Base-by-base conservation (phyloP, 139 green algal genomes). In the Coccomyxa sp. region DNA sequence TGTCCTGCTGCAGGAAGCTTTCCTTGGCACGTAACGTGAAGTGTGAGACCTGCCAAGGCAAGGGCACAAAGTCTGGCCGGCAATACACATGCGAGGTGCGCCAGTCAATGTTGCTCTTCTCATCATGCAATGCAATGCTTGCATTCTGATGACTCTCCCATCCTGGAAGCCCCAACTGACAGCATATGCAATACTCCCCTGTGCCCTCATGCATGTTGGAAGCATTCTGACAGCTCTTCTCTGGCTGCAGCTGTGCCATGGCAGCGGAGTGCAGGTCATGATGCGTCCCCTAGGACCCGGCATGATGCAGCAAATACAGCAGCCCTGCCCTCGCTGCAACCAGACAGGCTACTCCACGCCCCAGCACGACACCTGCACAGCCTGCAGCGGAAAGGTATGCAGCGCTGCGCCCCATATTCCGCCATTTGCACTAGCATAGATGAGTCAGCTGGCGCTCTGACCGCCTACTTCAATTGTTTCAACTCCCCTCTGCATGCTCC, bases 251-350 rank as follows among this genome's bases (percentile, higher is more conserved):
- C 82, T 85, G 1, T 99, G 96, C 91, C 85, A 95, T 68, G 96
- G 96, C 39, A 89, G 79, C 22, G 96, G 96, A 50, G 89, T 97
- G 40, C 89, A 98, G 78, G 88, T 98, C 7, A 90, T 94, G 68
- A 91, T 99, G 68, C 87, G 95, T 37, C 92, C 95, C 5, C 76
- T 99, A 34, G 96, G 95, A 0, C 96, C 96, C 35, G 97, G 96
- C 75, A 99, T 99, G 96, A 93, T 99, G 87, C 96, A 98, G 90
- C 96, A 99, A 86, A 97, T 99, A 83, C 96, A 99, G 90, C 82
- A 90, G 33, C 88, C 90, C 10, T 99, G 96, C 89, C 77, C 37
- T 10, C 85, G 81, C 37, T 99, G 96, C 87, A 71, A 44, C 24
- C 94, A 95, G 77, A 90, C 70, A 27, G 96, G 96, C 14, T 91